Percentiles rank a stretch among this genome's conserved stretches.
These are phyloP conservation scores for Rhynchosporium agropyri DNA, from an alignment of 2,329 filamentous ascomycete genomes.

Conservation along the genomic window DNA sequence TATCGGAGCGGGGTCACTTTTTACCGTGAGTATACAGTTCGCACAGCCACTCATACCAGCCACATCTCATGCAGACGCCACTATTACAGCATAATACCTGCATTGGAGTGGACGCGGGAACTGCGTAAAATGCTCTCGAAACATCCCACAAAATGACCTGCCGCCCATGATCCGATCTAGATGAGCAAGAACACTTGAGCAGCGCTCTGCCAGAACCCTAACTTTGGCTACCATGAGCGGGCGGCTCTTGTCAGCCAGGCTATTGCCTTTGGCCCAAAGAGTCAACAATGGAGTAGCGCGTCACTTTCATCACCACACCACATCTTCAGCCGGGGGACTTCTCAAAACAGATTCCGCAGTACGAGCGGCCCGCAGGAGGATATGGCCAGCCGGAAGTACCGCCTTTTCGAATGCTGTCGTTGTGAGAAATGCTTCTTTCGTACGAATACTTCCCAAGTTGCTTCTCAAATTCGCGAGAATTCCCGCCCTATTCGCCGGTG, in stretches of 20 bases:
- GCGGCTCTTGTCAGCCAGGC: constrained; percentile 72
- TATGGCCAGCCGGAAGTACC: constrained; percentile 77
- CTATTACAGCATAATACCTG: constrained; percentile 2
- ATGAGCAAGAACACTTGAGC: constrained; percentile 31
- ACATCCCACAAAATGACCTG: constrained; percentile 19
- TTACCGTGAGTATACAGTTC: background rate
- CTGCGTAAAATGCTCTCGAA: background rate
- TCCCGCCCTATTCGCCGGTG: constrained; percentile 88
- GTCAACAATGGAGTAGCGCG: constrained; percentile 58
- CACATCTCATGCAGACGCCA: constrained; percentile 32
- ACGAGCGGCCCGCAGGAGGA: constrained; percentile 61
- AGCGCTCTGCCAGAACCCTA: constrained; percentile 24
- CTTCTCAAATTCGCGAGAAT: constrained; percentile 86
- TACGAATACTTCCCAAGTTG: constrained; percentile 75
- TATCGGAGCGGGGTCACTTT: background rate
- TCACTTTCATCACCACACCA: constrained; percentile 59
- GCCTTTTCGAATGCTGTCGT: constrained; percentile 79
- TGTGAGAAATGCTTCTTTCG: constrained; percentile 66
- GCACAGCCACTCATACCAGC: constrained; percentile 31
- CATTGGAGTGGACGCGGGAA: background rate
- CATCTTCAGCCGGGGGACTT: constrained; percentile 68
- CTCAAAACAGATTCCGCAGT: constrained; percentile 66
- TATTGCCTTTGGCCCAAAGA: constrained; percentile 67
- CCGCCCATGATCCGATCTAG: constrained; percentile 19
- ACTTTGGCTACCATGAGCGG: constrained; percentile 41